Conservation (phyloP, 1,139 yeast species). For the Kurtzmaniella quercitrusa region DNA sequence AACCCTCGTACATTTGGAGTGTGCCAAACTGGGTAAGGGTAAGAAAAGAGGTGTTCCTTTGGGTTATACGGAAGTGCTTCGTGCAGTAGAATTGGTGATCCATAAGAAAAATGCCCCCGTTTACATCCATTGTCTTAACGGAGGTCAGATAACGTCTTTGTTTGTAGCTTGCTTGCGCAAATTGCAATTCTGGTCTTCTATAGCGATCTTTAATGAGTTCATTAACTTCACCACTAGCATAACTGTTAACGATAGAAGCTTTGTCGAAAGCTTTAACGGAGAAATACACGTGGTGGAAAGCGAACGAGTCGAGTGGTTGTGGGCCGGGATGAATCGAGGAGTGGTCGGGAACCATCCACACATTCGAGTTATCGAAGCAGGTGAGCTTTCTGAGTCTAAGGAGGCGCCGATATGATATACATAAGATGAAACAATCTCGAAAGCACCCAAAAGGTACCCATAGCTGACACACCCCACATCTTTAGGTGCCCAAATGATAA, state of each 20-base stretch:
- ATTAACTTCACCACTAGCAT: slow-evolving; percentile 73
- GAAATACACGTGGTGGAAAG: slow-evolving; percentile 50
- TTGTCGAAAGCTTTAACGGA: slow-evolving; percentile 76
- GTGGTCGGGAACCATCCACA: slow-evolving; percentile 47
- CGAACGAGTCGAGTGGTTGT: slow-evolving; percentile 64
- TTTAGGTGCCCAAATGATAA: no score
- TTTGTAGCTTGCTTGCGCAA: slow-evolving; percentile 84
- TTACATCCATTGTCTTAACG: slow-evolving; percentile 83
- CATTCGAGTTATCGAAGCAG: slow-evolving; percentile 28
- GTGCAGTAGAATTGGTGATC: slow-evolving; percentile 58
- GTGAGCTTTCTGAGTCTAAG: no score
- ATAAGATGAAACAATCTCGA: background rate
- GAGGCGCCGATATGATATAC: no score
- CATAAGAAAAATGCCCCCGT: slow-evolving; percentile 63
- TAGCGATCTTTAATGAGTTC: slow-evolving; percentile 84
- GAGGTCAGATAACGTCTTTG: slow-evolving; percentile 82
- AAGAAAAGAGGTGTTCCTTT: slow-evolving; percentile 79
- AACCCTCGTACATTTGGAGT: slow-evolving; percentile 58
- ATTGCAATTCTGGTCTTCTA: slow-evolving; percentile 83
- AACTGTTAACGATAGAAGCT: slow-evolving; percentile 76
- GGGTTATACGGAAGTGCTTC: slow-evolving; percentile 56
- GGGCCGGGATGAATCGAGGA: slow-evolving; percentile 66
- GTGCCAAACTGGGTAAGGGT: slow-evolving; percentile 65
- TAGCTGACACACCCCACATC: no score
- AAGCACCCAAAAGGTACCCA: no score